phyloP scores from a whole-genome alignment of 1,284 basidiomycete genomes.

The Microbotryum violaceum region DNA sequence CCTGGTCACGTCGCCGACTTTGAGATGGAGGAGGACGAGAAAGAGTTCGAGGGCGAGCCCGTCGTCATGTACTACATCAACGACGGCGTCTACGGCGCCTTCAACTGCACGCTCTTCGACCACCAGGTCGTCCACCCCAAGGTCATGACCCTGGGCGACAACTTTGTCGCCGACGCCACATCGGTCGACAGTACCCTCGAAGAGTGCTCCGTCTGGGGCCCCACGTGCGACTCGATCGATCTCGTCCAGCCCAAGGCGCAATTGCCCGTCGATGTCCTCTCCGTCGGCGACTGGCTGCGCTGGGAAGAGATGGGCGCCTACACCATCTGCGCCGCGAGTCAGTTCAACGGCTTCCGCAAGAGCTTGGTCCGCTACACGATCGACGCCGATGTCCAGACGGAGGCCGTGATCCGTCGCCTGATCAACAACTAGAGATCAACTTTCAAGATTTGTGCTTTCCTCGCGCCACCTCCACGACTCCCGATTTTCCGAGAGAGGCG shows the following conservation, averaged over 20 bases:
- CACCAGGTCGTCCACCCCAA: constrained; percentile 80
- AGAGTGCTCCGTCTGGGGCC: constrained; percentile 39
- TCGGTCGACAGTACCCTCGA: constrained; percentile 13
- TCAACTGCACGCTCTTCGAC: constrained; percentile 95
- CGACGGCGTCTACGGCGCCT: constrained; percentile 95
- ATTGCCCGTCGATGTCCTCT: constrained; percentile 54
- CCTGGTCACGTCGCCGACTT: constrained; percentile 5
- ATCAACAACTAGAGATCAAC: neutral
- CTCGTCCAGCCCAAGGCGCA: constrained; percentile 58
- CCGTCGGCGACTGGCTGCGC: constrained; percentile 83
- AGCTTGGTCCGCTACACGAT: constrained; percentile 44
- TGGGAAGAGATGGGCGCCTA: constrained; percentile 92
- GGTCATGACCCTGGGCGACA: constrained; percentile 52
- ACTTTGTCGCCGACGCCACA: constrained; percentile 31
- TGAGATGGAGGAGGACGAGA: constrained; percentile 38
- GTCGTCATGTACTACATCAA: constrained; percentile 92
- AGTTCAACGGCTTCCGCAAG: constrained; percentile 47
- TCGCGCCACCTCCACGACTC: too few species aligned
- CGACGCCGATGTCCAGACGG: constrained; percentile 33
- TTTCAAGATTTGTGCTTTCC: too few species aligned
- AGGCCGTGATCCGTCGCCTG: constrained; percentile 21
- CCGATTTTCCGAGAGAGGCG: too few species aligned
- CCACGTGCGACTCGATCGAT: constrained; percentile 87
- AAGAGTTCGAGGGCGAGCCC: constrained; percentile 48
- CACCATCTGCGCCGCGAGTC: constrained; percentile 78